These are phyloP conservation scores for Penicillium thymicola DNA, from an alignment of 2,329 filamentous ascomycete genomes.

Conservation along the genomic window DNA sequence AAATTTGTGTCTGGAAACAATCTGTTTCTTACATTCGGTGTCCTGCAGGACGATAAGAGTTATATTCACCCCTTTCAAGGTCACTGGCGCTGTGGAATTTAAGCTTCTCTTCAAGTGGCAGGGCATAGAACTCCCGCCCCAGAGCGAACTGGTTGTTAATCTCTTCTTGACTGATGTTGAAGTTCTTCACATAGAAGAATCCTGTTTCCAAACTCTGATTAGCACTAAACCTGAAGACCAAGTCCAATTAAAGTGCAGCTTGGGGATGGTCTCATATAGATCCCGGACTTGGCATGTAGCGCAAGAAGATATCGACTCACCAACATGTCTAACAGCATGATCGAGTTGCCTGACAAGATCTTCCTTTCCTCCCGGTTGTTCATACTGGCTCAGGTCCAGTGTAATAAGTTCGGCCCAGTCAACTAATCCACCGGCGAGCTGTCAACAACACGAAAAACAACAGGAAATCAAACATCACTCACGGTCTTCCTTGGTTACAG, in stretches of 20 bases:
- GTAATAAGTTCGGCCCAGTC: conserved; percentile 58
- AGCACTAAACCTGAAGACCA: background rate
- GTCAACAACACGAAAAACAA: conserved; percentile 15
- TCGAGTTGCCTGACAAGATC: conserved; percentile 53
- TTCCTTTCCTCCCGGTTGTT: conserved; percentile 54
- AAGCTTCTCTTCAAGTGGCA: conserved; percentile 58
- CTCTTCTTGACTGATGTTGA: conserved; percentile 58
- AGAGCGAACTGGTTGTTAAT: conserved; percentile 61
- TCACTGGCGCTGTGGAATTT: conserved; percentile 50
- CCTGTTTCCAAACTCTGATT: conserved; percentile 36
- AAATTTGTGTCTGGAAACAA: background rate
- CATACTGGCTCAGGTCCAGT: conserved; percentile 55
- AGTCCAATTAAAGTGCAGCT: background rate
- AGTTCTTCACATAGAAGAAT: conserved; percentile 64
- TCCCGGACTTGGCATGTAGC: background rate
- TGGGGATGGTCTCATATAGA: background rate
- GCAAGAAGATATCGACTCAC: conserved; percentile 14
- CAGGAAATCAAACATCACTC: background rate
- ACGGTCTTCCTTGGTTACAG: conserved; percentile 46
- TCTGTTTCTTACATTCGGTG: conserved; percentile 31
- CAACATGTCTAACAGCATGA: conserved; percentile 51
- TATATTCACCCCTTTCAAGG: conserved; percentile 54
- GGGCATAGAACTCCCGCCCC: conserved; percentile 56
- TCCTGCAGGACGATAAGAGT: conserved; percentile 54
- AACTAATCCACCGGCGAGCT: conserved; percentile 25